Conservation (phyloP, 257 asterid genomes). For the Apocynum venetum region DNA sequence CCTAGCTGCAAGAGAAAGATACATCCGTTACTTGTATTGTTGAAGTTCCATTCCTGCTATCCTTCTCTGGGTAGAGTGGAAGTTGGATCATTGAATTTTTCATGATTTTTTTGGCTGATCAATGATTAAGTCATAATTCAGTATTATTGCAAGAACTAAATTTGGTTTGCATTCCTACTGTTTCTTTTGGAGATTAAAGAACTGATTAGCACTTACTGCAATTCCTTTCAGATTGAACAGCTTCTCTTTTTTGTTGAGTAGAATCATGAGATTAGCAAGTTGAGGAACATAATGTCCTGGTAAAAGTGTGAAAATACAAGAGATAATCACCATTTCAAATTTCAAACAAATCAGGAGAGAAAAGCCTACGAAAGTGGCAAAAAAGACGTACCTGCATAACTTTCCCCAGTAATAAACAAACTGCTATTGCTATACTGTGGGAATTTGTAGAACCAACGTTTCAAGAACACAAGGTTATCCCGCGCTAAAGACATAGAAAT, state of each 20-base stretch:
- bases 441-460: slow-evolving; percentile 55
- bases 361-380: not conserved
- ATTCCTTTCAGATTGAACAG: slow-evolving; percentile 58
- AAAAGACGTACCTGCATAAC: slow-evolving; percentile 54
- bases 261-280: slow-evolving; percentile 59
- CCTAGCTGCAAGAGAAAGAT: slow-evolving; percentile 47
- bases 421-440: slow-evolving; percentile 44
- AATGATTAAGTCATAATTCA: slow-evolving; percentile 11
- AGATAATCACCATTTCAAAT: slow-evolving; percentile 6
- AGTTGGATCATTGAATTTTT: not conserved
- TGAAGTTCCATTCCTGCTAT: slow-evolving; percentile 1
- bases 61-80: not conserved
- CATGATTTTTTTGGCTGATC: not conserved
- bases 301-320: slow-evolving; percentile 3
- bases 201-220: slow-evolving; percentile 45
- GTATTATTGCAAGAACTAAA: not conserved
- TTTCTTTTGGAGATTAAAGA: not conserved
- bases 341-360: slow-evolving; percentile 10
- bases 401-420: slow-evolving; percentile 66
- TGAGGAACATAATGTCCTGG: slow-evolving; percentile 73
- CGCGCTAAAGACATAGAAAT: slow-evolving; percentile 39
- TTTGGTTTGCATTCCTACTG: not conserved
- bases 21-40: not conserved
- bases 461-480: slow-evolving; percentile 61
- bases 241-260: slow-evolving; percentile 42